Conservation (phyloP, 2,329 filamentous ascomycete genomes). For the Colletotrichum melonis region DNA sequence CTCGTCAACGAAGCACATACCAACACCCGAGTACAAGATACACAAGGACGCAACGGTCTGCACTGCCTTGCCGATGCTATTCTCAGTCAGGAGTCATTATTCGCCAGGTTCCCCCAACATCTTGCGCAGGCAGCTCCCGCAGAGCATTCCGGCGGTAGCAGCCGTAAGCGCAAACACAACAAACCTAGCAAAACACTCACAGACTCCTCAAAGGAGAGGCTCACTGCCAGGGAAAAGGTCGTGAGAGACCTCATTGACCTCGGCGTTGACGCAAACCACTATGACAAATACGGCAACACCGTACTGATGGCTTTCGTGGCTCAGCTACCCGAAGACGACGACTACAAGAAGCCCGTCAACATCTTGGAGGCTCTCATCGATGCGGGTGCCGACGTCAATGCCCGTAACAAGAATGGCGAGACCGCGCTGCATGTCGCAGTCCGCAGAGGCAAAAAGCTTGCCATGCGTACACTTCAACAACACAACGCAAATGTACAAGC, state of each 20-base stretch:
- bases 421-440: constrained; percentile 67
- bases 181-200: constrained; percentile 46
- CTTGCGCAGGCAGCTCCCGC: constrained; percentile 42
- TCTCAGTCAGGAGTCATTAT: constrained; percentile 53
- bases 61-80: constrained; percentile 68
- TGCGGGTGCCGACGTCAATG: constrained; percentile 57
- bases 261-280: constrained; percentile 62
- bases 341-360: constrained; percentile 56
- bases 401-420: constrained; percentile 65
- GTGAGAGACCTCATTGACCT: constrained; percentile 47
- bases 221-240: constrained; percentile 43
- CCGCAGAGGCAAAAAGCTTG: constrained; percentile 63
- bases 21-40: constrained; percentile 51
- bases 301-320: constrained; percentile 67
- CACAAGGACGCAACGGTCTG: constrained; percentile 64
- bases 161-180: constrained; percentile 52
- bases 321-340: constrained; percentile 61
- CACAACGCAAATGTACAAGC: constrained; percentile 60
- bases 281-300: constrained; percentile 63
- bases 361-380: constrained; percentile 58
- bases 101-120: constrained; percentile 47
- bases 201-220: constrained; percentile 46
- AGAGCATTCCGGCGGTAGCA: constrained; percentile 14
- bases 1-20: constrained; percentile 48
- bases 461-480: constrained; percentile 58